Percentiles rank a stretch among this genome's conserved stretches.
phyloP scores from a whole-genome alignment of 805 yeast genomes.

The Cyberlindnera suaveolens region DNA sequence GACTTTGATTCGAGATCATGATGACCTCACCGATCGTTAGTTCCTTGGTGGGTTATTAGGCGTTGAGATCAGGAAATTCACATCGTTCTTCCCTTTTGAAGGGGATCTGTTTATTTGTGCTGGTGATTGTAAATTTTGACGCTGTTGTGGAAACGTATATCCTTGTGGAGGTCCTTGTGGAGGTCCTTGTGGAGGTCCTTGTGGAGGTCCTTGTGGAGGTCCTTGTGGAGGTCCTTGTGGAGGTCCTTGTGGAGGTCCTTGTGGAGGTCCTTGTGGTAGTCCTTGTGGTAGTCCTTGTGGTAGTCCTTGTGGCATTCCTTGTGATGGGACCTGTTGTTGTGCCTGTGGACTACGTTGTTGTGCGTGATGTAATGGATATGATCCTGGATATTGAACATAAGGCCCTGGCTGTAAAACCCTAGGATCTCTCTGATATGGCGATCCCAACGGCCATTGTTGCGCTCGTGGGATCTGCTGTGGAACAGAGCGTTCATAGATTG shows the following conservation, averaged over 20 bases:
- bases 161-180: conserved; percentile 3
- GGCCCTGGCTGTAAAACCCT: not conserved
- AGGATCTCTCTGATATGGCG: not conserved
- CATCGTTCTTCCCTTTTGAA: conserved; percentile 15
- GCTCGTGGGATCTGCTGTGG: conserved; percentile 8
- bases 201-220: no score
- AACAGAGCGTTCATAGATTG: conserved; percentile 14
- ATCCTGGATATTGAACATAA: conserved; percentile 1
- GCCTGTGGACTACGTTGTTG: not conserved
- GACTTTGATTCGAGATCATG: no score
- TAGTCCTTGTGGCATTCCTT: conserved; percentile 4
- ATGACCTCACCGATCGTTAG: not conserved
- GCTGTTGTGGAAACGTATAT: conserved; percentile 3
- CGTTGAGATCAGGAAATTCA: conserved; percentile 21
- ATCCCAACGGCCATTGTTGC: not conserved
- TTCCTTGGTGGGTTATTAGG: conserved; percentile 23
- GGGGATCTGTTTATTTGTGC: conserved; percentile 1
- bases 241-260: conserved; percentile 3
- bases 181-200: no score
- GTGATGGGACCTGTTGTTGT: conserved; percentile 2
- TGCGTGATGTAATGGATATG: not conserved
- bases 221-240: conserved; percentile 4
- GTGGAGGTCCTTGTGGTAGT: conserved; percentile 3
- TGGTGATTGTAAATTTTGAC: not conserved
- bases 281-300: conserved; percentile 3